Evolutionary conservation across 2,329 filamentous ascomycete genomes (phyloP), one percentile per base, ranked within the genome.

Genomic region (Microsporum canis): DNA sequence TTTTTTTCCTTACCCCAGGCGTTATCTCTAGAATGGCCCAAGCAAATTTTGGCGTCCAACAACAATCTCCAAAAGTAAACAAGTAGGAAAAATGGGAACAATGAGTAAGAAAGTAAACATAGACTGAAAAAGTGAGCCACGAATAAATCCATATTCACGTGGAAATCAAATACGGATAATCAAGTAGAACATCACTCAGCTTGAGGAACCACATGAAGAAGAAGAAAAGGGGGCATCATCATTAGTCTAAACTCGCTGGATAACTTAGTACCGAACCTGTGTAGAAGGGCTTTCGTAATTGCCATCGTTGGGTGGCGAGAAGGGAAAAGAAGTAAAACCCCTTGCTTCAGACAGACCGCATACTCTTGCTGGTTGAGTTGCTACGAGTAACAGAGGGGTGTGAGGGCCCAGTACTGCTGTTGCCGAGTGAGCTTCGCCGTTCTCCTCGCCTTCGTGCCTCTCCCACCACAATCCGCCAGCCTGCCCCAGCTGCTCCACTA

Each of bases 121-220:
- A 12, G 17, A 47, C 8, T 12, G 64, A 67, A 66, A 65, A 65
- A 60, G 61, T 60, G 41, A 61, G 55, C 69, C 69, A 68, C 67
- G 71, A 70, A 72, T 72, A 67, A 61, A 57, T 67, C 72, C 73
- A 75, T 75, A 71, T 75, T 75, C 74, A 75, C 66, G 73, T 71
- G 71, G 68, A 65, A 66, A 17, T 64, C 62, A 64, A 63, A 63
- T 61, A 65, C 57, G 60, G 39, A 64, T 63, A 65, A 63, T 49
- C 65, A 29, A 12, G 45, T 14, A 31, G 23, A 29, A 51, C 41
- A 45, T 45, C 41, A 33, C 7, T 29, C 39, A 43, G 17, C 14
- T 43, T n/a, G 17, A 43, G 17, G 14, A 14, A 5, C 39, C 5
- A n/a, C 17, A 12, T 51, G 10, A 51, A 51, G 27, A 51, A 12